Conservation (phyloP, 768 basidiomycete genomes). For the Hypholoma sublateritium region DNA sequence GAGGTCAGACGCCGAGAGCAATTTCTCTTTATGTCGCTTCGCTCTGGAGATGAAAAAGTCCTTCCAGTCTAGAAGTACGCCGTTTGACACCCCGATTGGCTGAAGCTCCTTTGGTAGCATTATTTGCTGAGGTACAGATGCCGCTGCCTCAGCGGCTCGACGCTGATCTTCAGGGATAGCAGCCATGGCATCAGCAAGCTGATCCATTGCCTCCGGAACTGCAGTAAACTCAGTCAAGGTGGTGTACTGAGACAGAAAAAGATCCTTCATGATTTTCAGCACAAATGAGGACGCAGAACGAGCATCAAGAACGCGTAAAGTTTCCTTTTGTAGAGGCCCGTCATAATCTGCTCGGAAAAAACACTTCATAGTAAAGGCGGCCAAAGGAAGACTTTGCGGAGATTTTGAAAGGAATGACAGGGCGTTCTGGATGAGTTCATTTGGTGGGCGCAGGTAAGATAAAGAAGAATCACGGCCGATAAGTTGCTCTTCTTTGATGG, state of each 20-base stretch:
- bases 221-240: not conserved
- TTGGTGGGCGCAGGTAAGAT: not conserved
- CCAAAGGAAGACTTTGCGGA: not conserved
- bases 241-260: too few species aligned
- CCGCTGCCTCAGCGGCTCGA: not conserved
- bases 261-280: too few species aligned
- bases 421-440: not conserved
- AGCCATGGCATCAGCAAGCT: not conserved
- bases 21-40: not conserved
- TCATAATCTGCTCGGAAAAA: not conserved
- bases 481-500: not conserved
- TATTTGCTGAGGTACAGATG: not conserved
- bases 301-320: not conserved
- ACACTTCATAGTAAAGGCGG: not conserved
- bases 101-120: not conserved
- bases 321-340: not conserved
- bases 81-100: too few species aligned
- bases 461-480: not conserved
- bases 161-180: not conserved
- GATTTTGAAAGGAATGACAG: not conserved
- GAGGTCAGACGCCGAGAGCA: not conserved
- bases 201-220: not conserved
- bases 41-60: not conserved
- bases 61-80: not conserved
- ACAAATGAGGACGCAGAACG: too few species aligned